phyloP scores from a whole-genome alignment of 257 asterid genomes.

The Nicotiana tomentosiformis region DNA sequence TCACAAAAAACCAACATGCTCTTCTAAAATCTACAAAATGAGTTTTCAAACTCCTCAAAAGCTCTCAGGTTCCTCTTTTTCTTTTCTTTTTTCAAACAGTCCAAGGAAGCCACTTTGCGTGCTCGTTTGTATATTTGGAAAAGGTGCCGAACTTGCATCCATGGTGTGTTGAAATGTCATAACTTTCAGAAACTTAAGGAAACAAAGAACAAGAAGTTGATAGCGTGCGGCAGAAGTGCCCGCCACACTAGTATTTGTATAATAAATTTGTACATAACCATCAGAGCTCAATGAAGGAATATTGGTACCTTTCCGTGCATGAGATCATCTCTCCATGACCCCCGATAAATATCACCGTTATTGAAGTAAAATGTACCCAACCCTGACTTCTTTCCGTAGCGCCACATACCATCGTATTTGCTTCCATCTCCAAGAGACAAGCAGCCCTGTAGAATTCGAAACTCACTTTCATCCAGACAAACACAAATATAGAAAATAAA shows the following conservation, averaged over 20 bases:
- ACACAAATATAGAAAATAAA: neutral
- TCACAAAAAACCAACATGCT: neutral
- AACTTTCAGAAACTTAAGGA: neutral
- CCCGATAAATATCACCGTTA: conserved; percentile 89
- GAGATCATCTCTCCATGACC: conserved; percentile 96
- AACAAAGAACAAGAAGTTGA: neutral
- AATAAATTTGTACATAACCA: neutral
- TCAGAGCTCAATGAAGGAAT: conserved; percentile 2
- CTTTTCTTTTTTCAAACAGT: neutral
- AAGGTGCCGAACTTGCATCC: neutral
- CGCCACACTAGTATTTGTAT: neutral
- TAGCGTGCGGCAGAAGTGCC: neutral
- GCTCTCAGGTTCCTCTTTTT: neutral
- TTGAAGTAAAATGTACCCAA: conserved; percentile 77
- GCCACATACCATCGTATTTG: conserved; percentile 95
- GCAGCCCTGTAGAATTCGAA: conserved; percentile 55
- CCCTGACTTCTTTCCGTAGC: conserved; percentile 90
- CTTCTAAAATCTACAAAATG: neutral
- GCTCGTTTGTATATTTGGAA: neutral
- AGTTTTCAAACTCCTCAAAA: neutral
- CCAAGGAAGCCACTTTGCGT: neutral
- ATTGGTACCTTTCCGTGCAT: conserved; percentile 91
- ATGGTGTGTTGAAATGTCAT: neutral
- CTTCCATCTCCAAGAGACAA: conserved; percentile 78
- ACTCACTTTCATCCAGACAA: neutral